Evolutionary conservation across 106 monocot genomes (phyloP), one percentile per base, ranked within the genome.

Genomic region (Acanthochlamys bracteata): DNA sequence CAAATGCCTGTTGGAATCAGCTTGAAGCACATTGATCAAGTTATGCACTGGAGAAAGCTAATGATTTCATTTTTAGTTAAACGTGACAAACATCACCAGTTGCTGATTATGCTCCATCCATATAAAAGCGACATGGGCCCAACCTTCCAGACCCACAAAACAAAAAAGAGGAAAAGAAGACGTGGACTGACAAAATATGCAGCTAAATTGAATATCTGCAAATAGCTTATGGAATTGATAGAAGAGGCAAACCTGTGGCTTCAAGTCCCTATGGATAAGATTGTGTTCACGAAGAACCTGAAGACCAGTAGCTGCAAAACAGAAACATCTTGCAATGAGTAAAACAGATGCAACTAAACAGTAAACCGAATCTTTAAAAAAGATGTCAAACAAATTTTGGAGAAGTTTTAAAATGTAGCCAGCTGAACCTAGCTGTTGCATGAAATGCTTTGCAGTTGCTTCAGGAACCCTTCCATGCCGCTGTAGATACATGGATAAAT

Each of bases 261-360:
- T 33, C 33, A 33, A 3, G 33, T 33, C 33, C 33, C 33, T 33
- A 33, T 33, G 33, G 33, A 33, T 83, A 11, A 98, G 73, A 75
- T 91, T 92, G 70, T 98, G 84, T 14, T 85, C 88, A 33, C 33
- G 88, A 53, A 98, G 88, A 27, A 98, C 88, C 71, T 92, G 73
- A 74, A 98, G 69, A 67, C 96, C 96, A 76, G 76, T 56, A 68
- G 96, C 91, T 94, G 80, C 24, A 78, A 55, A 72, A 25, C 27
- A 61, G 77, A 26, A 40, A 24, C 67, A 64, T 71, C 52, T 73
- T 60, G 41, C 39, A 20, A 59, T 19, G 8, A 40, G 15, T 61
- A 16, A 61, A 33, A 33, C 33, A 33, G 1, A 33, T 33, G 33
- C 33, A 33, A 33, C 33, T 33, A 33, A 16, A 41, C 41, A 16